Percentiles rank a stretch among this genome's conserved stretches.
phyloP scores from a whole-genome alignment of 169 alveolate species.

The Plasmodium ovale region DNA sequence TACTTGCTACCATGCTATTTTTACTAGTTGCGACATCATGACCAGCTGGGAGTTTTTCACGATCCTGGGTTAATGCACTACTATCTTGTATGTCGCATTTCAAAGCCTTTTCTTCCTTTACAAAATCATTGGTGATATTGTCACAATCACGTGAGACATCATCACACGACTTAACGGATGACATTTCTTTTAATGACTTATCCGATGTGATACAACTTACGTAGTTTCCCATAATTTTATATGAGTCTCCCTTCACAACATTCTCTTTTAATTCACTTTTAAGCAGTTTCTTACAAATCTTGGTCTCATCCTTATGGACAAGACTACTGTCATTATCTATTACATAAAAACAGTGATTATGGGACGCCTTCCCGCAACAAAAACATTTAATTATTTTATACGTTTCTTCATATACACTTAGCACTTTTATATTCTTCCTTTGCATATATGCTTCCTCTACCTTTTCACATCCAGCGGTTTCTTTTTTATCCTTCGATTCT shows the following conservation, averaged over 20 bases:
- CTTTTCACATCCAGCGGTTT: too few species aligned
- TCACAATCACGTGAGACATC: neutral
- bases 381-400: conserved; percentile 45
- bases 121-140: neutral
- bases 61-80: neutral
- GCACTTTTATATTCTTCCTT: conserved; percentile 4
- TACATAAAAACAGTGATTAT: conserved; percentile 43
- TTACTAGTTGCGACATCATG: too few species aligned
- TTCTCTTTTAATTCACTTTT: neutral
- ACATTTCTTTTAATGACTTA: neutral
- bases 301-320: neutral
- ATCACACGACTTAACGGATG: conserved; percentile 2
- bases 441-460: neutral
- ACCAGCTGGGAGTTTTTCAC: too few species aligned
- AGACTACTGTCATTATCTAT: conserved; percentile 11
- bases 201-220: neutral
- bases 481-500: too few species aligned
- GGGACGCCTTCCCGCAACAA: conserved; percentile 59
- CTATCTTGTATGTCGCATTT: neutral
- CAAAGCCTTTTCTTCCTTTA: neutral
- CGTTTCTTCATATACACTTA: conserved; percentile 34
- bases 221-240: neutral
- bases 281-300: neutral
- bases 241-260: neutral
- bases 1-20: too few species aligned